These are phyloP conservation scores for Suhomyces choctaworum DNA, from an alignment of 1,139 yeast species.

Conservation along the genomic window DNA sequence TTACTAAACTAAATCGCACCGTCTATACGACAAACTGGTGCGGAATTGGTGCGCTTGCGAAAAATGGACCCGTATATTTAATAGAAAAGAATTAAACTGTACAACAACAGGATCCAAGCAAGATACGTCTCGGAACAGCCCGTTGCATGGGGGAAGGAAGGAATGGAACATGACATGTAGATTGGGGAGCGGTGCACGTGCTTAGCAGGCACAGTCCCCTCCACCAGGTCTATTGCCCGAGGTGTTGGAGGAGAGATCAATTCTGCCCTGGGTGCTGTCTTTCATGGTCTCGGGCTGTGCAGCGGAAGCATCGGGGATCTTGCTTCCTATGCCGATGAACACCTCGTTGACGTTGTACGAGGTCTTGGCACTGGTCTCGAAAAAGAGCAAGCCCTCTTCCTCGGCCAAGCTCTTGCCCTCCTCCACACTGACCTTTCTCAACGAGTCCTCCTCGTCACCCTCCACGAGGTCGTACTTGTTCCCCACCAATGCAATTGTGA, in stretches of 20 bases:
- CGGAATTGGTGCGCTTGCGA: too few species aligned
- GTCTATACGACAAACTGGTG: too few species aligned
- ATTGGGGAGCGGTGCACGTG: too few species aligned
- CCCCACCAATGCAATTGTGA: conserved; percentile 91
- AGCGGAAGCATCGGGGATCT: conserved; percentile 52
- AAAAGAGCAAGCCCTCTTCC: conserved; percentile 78
- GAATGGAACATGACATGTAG: too few species aligned
- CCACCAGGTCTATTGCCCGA: conserved; percentile 8
- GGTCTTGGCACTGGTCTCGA: conserved; percentile 93
- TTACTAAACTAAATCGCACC: not conserved
- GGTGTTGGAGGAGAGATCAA: conserved; percentile 18
- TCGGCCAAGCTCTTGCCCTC: conserved; percentile 76
- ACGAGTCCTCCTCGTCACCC: conserved; percentile 28
- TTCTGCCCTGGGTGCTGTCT: conserved; percentile 16
- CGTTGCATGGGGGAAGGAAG: too few species aligned
- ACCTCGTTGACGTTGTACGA: conserved; percentile 80
- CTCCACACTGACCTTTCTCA: conserved; percentile 80
- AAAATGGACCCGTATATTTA: not conserved
- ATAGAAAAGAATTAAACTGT: conserved; percentile 7
- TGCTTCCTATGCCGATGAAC: conserved; percentile 80
- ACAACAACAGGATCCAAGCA: not conserved
- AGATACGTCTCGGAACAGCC: too few species aligned
- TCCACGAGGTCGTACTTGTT: conserved; percentile 78
- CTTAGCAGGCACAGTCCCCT: conserved; percentile 19
- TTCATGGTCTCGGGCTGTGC: conserved; percentile 5